These are phyloP conservation scores for Cryptosporidium canis DNA, from an alignment of 169 alveolate genomes.

Conservation along the genomic window DNA sequence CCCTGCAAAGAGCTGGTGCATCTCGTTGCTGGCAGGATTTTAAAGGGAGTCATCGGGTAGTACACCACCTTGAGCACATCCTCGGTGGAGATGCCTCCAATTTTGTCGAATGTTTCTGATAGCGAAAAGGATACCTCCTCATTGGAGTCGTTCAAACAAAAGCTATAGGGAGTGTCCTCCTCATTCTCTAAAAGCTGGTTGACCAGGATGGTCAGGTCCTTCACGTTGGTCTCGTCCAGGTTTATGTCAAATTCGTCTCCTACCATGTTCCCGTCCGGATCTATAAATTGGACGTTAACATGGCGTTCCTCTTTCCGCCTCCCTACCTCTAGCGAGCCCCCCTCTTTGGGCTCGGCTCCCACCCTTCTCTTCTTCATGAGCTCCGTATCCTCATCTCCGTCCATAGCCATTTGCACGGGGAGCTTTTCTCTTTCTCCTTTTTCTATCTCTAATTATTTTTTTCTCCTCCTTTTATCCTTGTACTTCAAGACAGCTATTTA, in stretches of 20 bases:
- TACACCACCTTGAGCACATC: slow-evolving; percentile 81
- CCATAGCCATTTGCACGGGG: not conserved
- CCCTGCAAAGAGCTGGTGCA: slow-evolving; percentile 91
- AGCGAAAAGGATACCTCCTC: slow-evolving; percentile 32
- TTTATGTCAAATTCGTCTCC: slow-evolving; percentile 63
- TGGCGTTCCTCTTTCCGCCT: slow-evolving; percentile 10
- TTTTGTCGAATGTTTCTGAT: slow-evolving; percentile 21
- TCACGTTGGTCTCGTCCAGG: slow-evolving; percentile 22
- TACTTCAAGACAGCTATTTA: not conserved
- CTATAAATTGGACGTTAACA: slow-evolving; percentile 69
- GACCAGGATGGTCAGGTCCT: slow-evolving; percentile 21
- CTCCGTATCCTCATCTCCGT: not conserved
- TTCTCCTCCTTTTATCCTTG: not conserved
- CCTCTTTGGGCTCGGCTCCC: not conserved
- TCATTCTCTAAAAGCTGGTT: slow-evolving; percentile 56
- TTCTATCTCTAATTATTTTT: not conserved
- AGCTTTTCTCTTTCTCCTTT: too few relatives aligned
- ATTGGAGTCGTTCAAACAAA: slow-evolving; percentile 51
- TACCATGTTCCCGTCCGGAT: slow-evolving; percentile 68
- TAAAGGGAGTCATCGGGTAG: slow-evolving; percentile 84
- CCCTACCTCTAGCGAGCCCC: not conserved
- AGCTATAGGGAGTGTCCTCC: slow-evolving; percentile 67
- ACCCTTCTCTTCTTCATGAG: slow-evolving; percentile 9
- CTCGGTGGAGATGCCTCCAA: slow-evolving; percentile 79
- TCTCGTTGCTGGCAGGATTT: slow-evolving; percentile 89